Base-by-base conservation (phyloP, 345 rosid species). In the Eucalyptus tenuipes region DNA sequence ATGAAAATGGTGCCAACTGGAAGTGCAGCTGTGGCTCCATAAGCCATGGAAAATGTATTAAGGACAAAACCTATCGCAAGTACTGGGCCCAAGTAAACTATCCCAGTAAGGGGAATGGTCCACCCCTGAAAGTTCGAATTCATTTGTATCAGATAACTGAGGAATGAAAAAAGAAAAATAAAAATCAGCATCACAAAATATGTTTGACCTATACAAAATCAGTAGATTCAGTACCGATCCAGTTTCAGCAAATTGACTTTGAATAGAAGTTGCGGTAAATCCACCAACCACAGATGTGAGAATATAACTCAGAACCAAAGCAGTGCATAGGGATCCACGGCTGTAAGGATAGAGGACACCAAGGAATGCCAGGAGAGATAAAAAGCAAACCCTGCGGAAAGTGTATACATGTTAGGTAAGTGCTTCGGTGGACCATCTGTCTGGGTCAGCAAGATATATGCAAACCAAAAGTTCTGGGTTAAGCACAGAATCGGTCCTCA, bases 271-370 rank as follows among this genome's bases (percentile, higher is more conserved):
- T 66, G 99, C 88, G 75, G 93, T 89, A 90, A 93, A 95, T 31
- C 99, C 99, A 86, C 96, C 96, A 80, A 94, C 94, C 84, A 94
- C 90, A 44, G 96, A 96, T 89, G 98, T 94, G 90, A 96, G 89
- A 61, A 94, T 88, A 92, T 93, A 96, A 13, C 89, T 86, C 88
- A 90, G 31, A 89, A 96, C 93, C 85, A 96, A 91, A 75, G 95
- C 92, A 87, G 97, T 93, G 93, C 91, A 91, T 44, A 95, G 88
- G 50, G 90, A 88, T 88, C 97, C 97, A 1, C 94, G 96, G 89
- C 90, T 97, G 93, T 94, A 97, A 7, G 98, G 99, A 91, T 94
- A 95, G 86, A 97, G 91, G 85, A 96, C 86, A 85, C 97, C 97
- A 48, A 94, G 89, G 88, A 94, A 92, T 87, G 95, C 94, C 50